Conservation (phyloP, 352 stramenopile species). For the Pythium angustatum region DNA sequence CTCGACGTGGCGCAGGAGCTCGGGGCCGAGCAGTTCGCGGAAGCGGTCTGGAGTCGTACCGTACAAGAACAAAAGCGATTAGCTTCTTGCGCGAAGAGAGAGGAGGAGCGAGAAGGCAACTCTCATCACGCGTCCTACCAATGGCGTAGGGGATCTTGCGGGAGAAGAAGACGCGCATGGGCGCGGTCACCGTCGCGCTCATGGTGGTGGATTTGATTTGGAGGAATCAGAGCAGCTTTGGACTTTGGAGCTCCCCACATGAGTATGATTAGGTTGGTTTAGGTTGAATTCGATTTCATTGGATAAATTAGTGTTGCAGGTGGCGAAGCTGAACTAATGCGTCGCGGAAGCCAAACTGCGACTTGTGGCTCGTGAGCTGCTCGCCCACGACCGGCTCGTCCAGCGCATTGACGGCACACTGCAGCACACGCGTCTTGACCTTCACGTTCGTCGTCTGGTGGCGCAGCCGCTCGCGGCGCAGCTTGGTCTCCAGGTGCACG, state of each 20-base stretch:
- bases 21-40: constrained; percentile 13
- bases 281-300: background rate
- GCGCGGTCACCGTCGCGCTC: constrained; percentile 55
- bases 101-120: background rate
- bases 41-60: constrained; percentile 14
- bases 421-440: constrained; percentile 20
- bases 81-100: background rate
- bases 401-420: constrained; percentile 33
- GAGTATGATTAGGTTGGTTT: constrained; percentile 41
- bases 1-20: constrained; percentile 6
- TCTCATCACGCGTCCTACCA: no score
- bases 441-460: constrained; percentile 6
- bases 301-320: constrained; percentile 22
- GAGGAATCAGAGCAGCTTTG: no score
- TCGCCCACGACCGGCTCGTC: constrained; percentile 32
- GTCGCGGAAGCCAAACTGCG: constrained; percentile 39
- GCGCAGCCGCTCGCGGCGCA: constrained; percentile 27
- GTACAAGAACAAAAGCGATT: background rate
- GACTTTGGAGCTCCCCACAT: no score
- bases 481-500: constrained; percentile 37
- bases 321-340: constrained; percentile 35
- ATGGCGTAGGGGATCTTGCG: constrained; percentile 68
- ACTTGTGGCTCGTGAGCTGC: constrained; percentile 30
- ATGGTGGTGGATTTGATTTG: background rate
- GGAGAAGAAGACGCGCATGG: constrained; percentile 69